Base-by-base conservation (phyloP, 148 eudicot genomes). In the Rhododendron mucronatum region DNA sequence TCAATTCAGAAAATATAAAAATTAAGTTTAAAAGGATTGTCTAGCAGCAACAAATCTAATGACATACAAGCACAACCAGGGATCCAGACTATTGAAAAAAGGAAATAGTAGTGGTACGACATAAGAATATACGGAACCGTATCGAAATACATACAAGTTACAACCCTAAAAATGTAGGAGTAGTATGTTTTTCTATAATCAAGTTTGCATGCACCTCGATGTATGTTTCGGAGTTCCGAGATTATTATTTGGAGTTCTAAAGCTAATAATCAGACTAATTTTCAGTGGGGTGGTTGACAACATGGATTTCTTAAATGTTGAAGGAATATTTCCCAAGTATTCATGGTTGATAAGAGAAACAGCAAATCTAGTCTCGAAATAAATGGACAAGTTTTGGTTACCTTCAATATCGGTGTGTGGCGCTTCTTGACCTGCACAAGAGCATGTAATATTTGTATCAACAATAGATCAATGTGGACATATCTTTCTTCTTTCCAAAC, bases 341-440 rank as follows among this genome's bases (percentile, higher is more conserved):
- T 53, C 59, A 53, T 53, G 20, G 21, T 57, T 15, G 59, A 14
- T 14, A 57, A 41, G 45, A 41, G 45, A 41, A 5, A 0, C 0
- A 50, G 2, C 53, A 67, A 23, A n/a, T 28, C 23, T 23, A 21
- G 3, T 65, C 14, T n/a, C 9, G 30, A 7, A 41, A 69, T 28
- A n/a, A 26, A 3, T n/a, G 75, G 35, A 28, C 11, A 26, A 69
- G 1, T n/a, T 2, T 73, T 18, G 45, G 47, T 75, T 75, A 75
- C 78, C 78, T 75, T 75, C 78, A 75, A 75, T 5, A 78, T 2
- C 1, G 81, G 81, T 2, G 81, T 45, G 33, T 78, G 81, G 26
- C 81, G 81, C 53, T 78, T 78, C 81, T n/a, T 78, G 53, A 78
- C 81, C 78, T 75, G 78, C 77, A 73, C 20, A 73, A 9, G 20